These are phyloP conservation scores for Harringtonia aguacate DNA, from an alignment of 2,329 filamentous ascomycete genomes.

Conservation along the genomic window DNA sequence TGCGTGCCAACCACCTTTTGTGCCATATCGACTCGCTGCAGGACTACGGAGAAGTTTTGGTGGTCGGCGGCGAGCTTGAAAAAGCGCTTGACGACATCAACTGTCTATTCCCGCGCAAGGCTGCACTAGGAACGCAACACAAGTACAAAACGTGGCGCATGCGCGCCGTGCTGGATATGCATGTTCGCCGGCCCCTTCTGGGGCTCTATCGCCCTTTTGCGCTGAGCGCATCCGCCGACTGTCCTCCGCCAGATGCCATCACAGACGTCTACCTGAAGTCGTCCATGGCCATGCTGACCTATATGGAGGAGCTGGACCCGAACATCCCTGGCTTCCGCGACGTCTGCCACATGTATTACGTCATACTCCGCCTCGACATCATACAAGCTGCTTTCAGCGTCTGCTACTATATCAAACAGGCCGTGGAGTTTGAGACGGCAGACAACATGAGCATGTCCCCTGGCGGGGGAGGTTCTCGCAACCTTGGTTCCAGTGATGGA, in stretches of 20 bases:
- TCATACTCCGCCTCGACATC: conserved; percentile 42
- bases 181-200: conserved; percentile 39
- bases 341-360: conserved; percentile 40
- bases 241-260: conserved; percentile 33
- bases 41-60: conserved; percentile 43
- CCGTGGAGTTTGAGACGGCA: conserved; percentile 12
- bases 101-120: conserved; percentile 37
- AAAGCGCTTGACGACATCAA: conserved; percentile 43
- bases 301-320: conserved; percentile 43
- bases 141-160: conserved; percentile 41
- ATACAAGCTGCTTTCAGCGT: conserved; percentile 44
- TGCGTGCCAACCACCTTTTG: conserved; percentile 38
- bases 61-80: conserved; percentile 42
- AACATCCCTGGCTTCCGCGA: conserved; percentile 32
- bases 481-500: background rate
- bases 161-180: conserved; percentile 41
- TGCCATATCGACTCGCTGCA: conserved; percentile 39
- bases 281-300: conserved; percentile 43
- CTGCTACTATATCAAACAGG: conserved; percentile 40
- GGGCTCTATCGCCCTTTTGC: conserved; percentile 45
- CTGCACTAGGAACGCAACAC: conserved; percentile 28
- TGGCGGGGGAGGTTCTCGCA: too few relatives aligned
- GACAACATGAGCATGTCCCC: background rate
- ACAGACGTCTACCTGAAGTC: conserved; percentile 41
- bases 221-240: conserved; percentile 33